Percentiles rank a stretch among this genome's conserved stretches.
phyloP scores from a whole-genome alignment of 345 rosid genomes.

The Eucalyptus regnans region DNA sequence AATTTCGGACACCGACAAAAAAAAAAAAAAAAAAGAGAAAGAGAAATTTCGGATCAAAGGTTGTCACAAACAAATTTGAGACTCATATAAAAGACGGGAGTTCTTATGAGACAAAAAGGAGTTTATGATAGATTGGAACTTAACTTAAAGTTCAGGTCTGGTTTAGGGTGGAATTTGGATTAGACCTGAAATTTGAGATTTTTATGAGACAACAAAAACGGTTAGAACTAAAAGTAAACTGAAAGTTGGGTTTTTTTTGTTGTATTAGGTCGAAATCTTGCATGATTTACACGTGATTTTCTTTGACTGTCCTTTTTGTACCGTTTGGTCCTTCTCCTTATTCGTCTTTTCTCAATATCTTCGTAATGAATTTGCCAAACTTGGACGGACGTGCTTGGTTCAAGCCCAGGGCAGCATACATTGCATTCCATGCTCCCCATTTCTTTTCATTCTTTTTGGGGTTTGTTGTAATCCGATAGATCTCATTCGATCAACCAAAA shows the following conservation, averaged over 20 bases:
- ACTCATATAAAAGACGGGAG: fast-evolving
- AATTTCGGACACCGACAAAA: no score
- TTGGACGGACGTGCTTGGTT: not conserved
- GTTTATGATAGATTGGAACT: not conserved
- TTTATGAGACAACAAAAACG: not conserved
- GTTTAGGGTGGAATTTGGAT: not conserved
- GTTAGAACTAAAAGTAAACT: no score
- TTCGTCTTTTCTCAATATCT: not conserved
- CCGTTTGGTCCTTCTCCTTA: not conserved
- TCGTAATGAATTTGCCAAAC: not conserved
- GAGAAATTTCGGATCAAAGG: no score
- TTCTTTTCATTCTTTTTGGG: not conserved
- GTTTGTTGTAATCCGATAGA: not conserved
- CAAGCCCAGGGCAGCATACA: not conserved
- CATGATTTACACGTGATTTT: not conserved
- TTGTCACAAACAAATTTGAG: fast-evolving
- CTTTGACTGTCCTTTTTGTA: not conserved
- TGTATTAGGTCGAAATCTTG: not conserved
- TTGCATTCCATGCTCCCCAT: not conserved
- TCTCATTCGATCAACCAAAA: not conserved
- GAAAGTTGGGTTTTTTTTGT: not conserved
- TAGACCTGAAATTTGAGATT: no score
- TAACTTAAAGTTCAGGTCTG: not conserved
- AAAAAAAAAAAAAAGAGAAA: no score
- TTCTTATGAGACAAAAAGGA: not conserved